Percentiles rank a stretch among this genome's conserved stretches.
Conservation (phyloP, 345 rosid species). For the Syzygium aqueum region DNA sequence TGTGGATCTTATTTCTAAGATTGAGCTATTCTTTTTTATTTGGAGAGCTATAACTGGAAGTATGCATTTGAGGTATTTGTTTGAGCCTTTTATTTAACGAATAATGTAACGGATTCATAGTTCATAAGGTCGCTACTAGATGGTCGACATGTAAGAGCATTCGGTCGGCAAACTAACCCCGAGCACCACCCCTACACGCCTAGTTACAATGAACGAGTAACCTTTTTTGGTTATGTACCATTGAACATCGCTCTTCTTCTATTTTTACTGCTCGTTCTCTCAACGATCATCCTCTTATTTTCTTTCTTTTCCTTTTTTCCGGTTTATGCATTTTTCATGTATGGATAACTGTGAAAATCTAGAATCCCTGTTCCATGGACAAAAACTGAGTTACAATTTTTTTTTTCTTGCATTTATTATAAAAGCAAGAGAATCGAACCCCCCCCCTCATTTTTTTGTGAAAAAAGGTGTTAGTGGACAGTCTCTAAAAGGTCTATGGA, state of each 20-base stretch:
- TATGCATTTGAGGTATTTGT: background rate
- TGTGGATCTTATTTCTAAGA: background rate
- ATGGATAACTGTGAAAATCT: background rate
- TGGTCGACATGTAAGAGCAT: background rate
- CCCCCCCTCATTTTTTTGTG: rapidly evolving
- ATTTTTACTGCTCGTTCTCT: background rate
- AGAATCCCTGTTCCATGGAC: too few species aligned
- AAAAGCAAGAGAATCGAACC: background rate
- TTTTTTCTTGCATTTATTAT: background rate
- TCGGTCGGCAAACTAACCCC: background rate
- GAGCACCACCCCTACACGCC: background rate
- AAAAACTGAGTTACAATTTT: too few species aligned
- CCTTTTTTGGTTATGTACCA: background rate
- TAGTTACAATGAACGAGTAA: too few species aligned
- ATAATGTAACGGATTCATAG: background rate
- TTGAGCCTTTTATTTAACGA: background rate
- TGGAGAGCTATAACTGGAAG: background rate
- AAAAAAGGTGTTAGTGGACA: background rate
- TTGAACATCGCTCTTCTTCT: background rate
- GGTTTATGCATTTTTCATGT: background rate
- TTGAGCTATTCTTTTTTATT: background rate
- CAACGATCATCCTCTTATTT: background rate
- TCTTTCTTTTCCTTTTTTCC: background rate
- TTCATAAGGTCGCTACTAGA: background rate
- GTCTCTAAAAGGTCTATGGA: too few species aligned